phyloP scores from a whole-genome alignment of 305 asterid species.

The Fraxinus floribunda region DNA sequence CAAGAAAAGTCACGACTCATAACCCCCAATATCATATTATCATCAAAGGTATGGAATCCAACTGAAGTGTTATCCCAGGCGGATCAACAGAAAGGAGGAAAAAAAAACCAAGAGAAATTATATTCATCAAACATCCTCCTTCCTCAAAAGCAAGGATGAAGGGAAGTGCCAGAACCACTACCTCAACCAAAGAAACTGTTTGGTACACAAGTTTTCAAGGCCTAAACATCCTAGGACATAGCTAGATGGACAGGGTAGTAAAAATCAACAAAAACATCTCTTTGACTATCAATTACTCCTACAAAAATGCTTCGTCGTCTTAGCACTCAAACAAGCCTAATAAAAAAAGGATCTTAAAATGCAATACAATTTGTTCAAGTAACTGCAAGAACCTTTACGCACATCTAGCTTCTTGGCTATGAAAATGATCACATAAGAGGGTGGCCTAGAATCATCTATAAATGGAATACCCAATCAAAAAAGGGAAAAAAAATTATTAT shows the following conservation, averaged over 20 bases:
- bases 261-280: not conserved
- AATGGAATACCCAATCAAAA: not conserved
- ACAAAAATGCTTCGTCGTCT: not conserved
- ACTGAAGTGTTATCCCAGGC: not conserved
- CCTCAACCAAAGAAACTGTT: not conserved
- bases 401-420: constrained; percentile 1
- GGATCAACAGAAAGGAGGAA: not conserved
- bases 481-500: not conserved
- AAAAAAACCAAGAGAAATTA: not conserved
- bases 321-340: not conserved
- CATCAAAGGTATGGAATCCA: not conserved
- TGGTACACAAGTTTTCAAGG: not conserved
- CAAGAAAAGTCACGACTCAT: not conserved
- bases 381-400: not conserved
- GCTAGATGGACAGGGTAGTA: not conserved
- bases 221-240: not conserved
- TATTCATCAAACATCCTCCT: not conserved
- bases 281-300: not conserved
- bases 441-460: not conserved
- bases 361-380: not conserved
- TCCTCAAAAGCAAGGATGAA: not conserved
- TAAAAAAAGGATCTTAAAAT: not conserved
- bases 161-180: not conserved
- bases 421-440: not conserved
- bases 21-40: not conserved